Evolutionary conservation across 441 rosid species (phyloP), one percentile per base, ranked within the genome.

Genomic region (Breynia disticha): DNA sequence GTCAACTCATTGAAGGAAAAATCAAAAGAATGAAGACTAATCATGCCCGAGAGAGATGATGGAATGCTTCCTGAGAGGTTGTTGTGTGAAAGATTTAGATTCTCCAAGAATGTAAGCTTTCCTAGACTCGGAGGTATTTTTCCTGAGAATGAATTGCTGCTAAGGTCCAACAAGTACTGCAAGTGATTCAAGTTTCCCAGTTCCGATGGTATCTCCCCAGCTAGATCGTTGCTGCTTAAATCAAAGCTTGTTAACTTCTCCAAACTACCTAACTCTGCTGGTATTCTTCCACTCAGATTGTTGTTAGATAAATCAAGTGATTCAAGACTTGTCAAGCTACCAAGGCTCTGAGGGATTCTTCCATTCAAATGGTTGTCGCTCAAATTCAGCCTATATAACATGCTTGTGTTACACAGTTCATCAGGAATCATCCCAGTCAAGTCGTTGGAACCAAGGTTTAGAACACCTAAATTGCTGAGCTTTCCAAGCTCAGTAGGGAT

Each of bases 131-230:
- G 54, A 38, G 86, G 87, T 46, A 79, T 79, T 16, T 56, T 11
- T 42, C 87, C 85, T 2, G 77, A 75, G 52, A 82, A 60, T 11
- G 64, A 70, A 67, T 85, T 85, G 74, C 80, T 72, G 65, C 89
- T 80, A 35, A 84, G 80, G 55, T 82, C 88, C 63, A 84, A 52
- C 42, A 68, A 22, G 60, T 53, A 62, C 70, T 61, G 79, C 66
- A 84, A 55, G 1, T 52, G 38, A 13, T 46, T 19, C 55, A 84
- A 68, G 57, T 70, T 72, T 3, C 85, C 80, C 0, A 84, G 65
- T 63, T 74, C 71, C 0, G 38, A 20, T 0, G 91, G 79, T 45
- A 81, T 76, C 37, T 57, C 61, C 15, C 87, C 84, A 1, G 68
- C 70, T 35, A 85, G 61, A 54, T 59, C 62, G 69, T 85, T 85